Conservation (phyloP, 306 rosid species). For the Corylus americana region DNA sequence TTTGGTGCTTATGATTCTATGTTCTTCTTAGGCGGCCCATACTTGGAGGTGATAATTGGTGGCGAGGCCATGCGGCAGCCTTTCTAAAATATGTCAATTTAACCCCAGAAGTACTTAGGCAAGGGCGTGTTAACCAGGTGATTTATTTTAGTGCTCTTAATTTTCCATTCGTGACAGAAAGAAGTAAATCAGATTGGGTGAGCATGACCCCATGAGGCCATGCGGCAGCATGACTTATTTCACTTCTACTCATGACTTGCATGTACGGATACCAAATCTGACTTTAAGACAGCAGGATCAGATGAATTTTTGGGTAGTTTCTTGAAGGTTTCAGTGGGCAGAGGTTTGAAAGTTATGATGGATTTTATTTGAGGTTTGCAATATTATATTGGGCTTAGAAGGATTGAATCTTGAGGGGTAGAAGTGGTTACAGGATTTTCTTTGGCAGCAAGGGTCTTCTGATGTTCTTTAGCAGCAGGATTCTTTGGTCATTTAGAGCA, state of each 20-base stretch:
- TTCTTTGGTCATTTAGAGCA: background rate
- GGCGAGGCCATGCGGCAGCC: conserved; percentile 97
- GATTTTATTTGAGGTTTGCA: background rate
- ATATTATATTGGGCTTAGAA: background rate
- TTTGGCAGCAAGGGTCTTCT: background rate
- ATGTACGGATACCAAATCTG: background rate
- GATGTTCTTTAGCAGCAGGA: no score
- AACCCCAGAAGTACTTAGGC: conserved; percentile 75
- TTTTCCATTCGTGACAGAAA: background rate
- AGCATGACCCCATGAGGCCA: no score
- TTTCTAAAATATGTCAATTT: conserved; percentile 68
- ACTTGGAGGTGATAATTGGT: conserved; percentile 92
- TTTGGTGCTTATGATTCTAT: conserved; percentile 23
- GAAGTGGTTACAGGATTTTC: background rate
- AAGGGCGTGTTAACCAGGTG: conserved; percentile 91
- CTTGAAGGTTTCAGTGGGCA: background rate
- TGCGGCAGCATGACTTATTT: background rate
- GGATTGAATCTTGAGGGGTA: background rate
- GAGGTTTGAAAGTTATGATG: background rate
- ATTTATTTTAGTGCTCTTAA: conserved; percentile 9
- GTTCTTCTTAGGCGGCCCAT: conserved; percentile 58
- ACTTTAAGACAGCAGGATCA: background rate
- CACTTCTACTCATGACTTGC: background rate
- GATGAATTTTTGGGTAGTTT: background rate
- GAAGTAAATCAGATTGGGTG: background rate